Base-by-base conservation (phyloP, 2,329 filamentous ascomycete genomes). In the Colletotrichum cuscutae region DNA sequence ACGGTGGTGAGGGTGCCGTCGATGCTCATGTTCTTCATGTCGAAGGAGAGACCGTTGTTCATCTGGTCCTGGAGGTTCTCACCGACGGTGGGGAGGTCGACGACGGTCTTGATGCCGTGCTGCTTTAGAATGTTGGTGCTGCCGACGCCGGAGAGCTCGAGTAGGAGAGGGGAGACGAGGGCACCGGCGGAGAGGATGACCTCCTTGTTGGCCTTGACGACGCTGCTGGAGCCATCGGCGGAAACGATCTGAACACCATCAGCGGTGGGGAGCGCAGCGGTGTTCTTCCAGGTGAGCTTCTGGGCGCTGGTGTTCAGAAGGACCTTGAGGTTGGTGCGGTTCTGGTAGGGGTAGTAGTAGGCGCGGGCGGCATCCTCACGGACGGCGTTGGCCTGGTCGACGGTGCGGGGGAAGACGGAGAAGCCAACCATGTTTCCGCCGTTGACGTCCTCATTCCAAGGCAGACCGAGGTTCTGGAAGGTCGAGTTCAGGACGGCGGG, bases 61-160 rank as follows among this genome's bases (percentile, higher is more conserved):
- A 88, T 78, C 76, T 90, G 88, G 61, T 89, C 87, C 73, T 87
- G 83, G 1, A 89, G 79, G 75, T 88, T 86, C 76, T 87, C 86
- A 0, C 88, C 88, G 0, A 90, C 88, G 3, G 87, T 87, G 0
- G 85, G 85, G 0, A 86, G 81, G 32, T 87, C 79, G 5, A 89
- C 77, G 22, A 81, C 78, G 30, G 82, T 81, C 13, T 83, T 72
- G 71, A 89, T 87, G 15, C 81, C 83, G 49, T 84, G 77, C 7
- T 82, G 75, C 3, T 81, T 72, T 2, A 89, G 78, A 19, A 87
- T 82, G 78, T 42, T 73, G 6, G 79, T 76, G 62, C 83, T 83
- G 0, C 89, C 88, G 15, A 90, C 83, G 0, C 88, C 89, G 0
- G 88, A 90, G 9, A 82, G 81, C 73, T 89, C 84, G 1, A 91